phyloP scores from a whole-genome alignment of 2,329 filamentous ascomycete genomes.

The Colletotrichum euphorbiae region DNA sequence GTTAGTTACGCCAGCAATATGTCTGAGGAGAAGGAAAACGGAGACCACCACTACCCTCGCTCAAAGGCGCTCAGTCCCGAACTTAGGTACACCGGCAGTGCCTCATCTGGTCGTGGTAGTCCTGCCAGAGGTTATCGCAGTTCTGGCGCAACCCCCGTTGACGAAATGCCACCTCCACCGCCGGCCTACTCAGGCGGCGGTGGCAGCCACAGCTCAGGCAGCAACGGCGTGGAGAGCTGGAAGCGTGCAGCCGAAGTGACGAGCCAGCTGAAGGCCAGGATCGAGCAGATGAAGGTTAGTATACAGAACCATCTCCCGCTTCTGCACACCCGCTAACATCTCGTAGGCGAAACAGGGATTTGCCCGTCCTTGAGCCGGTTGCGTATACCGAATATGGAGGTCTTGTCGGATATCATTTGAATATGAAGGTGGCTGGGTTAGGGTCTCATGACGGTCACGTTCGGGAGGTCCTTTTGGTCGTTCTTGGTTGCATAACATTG shows the following conservation, averaged over 20 bases:
- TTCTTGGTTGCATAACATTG: conserved; percentile 47
- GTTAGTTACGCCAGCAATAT: conserved; percentile 74
- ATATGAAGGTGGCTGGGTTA: conserved; percentile 25
- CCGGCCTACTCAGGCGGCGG: conserved; percentile 25
- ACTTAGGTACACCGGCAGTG: conserved; percentile 62
- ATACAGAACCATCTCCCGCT: no score
- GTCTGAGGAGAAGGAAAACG: conserved; percentile 84
- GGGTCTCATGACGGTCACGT: conserved; percentile 24
- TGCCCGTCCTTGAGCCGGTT: conserved; percentile 45
- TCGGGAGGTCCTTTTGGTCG: conserved; percentile 24
- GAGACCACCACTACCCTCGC: conserved; percentile 60
- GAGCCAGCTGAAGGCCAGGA: conserved; percentile 94
- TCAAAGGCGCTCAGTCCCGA: conserved; percentile 67
- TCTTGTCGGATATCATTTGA: conserved; percentile 25
- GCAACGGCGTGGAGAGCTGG: conserved; percentile 87
- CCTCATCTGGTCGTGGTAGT: conserved; percentile 68
- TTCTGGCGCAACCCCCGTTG: conserved; percentile 41
- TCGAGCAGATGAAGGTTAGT: conserved; percentile 95
- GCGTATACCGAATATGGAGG: not conserved
- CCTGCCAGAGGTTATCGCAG: conserved; percentile 67
- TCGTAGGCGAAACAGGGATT: conserved; percentile 63
- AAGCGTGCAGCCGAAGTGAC: conserved; percentile 97
- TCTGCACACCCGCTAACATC: conserved; percentile 31
- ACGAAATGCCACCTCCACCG: conserved; percentile 29
- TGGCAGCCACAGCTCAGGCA: conserved; percentile 48